Percentiles rank a stretch among this genome's conserved stretches.
phyloP scores from a whole-genome alignment of 2,329 filamentous ascomycete species.

The Colletotrichum lupini region DNA sequence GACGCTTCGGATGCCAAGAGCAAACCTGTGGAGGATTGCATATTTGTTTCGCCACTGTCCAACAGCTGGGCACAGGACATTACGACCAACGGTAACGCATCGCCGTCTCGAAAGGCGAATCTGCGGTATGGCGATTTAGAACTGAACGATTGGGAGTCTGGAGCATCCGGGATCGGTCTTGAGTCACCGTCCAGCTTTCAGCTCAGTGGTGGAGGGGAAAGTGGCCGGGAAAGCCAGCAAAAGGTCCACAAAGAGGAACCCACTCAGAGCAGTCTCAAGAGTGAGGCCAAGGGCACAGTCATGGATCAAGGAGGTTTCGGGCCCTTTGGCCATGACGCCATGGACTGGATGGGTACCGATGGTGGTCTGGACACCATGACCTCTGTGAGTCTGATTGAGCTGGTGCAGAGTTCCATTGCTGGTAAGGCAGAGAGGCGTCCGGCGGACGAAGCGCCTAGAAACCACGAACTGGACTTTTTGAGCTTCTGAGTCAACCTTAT shows the following conservation, averaged over 20 bases:
- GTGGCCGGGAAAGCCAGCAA: neutral
- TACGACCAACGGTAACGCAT: slow-evolving; percentile 34
- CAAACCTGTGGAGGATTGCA: slow-evolving; percentile 37
- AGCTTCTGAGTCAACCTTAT: slow-evolving; percentile 40
- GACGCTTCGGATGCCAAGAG: slow-evolving; percentile 25
- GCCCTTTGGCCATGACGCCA: slow-evolving; percentile 1
- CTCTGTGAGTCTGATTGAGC: slow-evolving; percentile 46
- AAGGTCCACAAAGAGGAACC: neutral
- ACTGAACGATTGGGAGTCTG: slow-evolving; percentile 41
- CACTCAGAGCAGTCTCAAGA: neutral
- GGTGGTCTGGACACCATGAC: slow-evolving; percentile 38
- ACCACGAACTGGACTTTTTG: slow-evolving; percentile 54
- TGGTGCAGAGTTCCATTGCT: slow-evolving; percentile 42
- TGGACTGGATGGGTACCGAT: slow-evolving; percentile 41
- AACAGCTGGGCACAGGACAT: slow-evolving; percentile 43
- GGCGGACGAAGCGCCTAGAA: slow-evolving; percentile 39
- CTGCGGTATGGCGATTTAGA: slow-evolving; percentile 40
- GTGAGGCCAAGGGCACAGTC: neutral
- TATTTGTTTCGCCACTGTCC: slow-evolving; percentile 41
- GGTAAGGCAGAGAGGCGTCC: slow-evolving; percentile 39
- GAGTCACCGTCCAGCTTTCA: neutral
- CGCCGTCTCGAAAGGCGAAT: slow-evolving; percentile 21
- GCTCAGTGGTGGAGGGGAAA: neutral
- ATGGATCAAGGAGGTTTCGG: neutral
- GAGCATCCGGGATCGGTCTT: slow-evolving; percentile 30